Evolutionary conservation across 176 grass and related monocot species (phyloP), one percentile per base, ranked within the genome.

Genomic region (Carex pumila): DNA sequence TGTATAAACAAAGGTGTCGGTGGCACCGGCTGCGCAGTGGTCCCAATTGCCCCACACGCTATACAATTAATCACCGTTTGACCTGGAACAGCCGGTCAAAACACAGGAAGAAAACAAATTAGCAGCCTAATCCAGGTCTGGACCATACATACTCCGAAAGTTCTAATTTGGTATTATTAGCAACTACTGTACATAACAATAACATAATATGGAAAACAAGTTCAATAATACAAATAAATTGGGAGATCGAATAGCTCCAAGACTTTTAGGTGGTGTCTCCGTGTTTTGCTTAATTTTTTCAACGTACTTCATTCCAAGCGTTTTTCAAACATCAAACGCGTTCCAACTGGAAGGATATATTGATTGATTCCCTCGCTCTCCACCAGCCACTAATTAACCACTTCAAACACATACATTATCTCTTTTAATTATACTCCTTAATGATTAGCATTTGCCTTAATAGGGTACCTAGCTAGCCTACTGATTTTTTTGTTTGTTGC

Each of bases 181-280:
- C 45, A 47, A 45, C 43, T 45, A 45, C 7, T 45, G 43, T 45
- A 1, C 7, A 49, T 1, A 49, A 50, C 47, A 50, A 50, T 50
- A 50, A 50, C 47, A 50, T 50, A 50, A 50, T 50, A 50, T 50
- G 47, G 11, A 50, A 50, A 50, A 11, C 47, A 11, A 11, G 9
- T 50, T 50, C 29, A 25, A 25, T 25, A 25, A 21, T 75, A 50
- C n/a, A 21, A 58, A 17, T 3, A 81, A 43, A 64, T 81, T 3
- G 25, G 32, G 34, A 49, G 58, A 81, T 34, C 10, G 8, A 49
- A 50, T 50, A 50, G 19, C 36, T 81, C 79, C 79, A 81, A 81
- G 31, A 65, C 19, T 63, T 63, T 81, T 81, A 64, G 79, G 17
- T 71, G 68, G 6, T 81, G 12, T 65, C 61, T 81, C 37, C 79